phyloP scores from a whole-genome alignment of 2,329 filamentous ascomycete genomes.

The Aspergillus texensis region DNA sequence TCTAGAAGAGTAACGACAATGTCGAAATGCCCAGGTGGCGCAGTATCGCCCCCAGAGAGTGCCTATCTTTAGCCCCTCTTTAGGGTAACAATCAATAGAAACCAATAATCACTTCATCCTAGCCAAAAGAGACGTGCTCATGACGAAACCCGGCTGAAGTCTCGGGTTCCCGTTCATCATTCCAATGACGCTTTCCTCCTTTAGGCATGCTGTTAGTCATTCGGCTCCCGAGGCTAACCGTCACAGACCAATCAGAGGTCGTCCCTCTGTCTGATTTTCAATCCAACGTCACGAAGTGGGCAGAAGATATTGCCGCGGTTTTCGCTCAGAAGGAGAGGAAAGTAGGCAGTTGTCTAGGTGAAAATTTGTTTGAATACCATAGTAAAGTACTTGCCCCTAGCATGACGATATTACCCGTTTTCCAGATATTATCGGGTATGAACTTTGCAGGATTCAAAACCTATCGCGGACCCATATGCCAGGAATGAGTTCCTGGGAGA shows the following conservation, averaged over 20 bases:
- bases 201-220: constrained; percentile 20
- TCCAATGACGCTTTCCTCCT: constrained; percentile 8
- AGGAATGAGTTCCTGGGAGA: neutral
- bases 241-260: constrained; percentile 29
- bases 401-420: neutral
- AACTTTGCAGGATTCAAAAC: neutral
- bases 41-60: neutral
- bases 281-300: constrained; percentile 28
- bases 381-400: neutral
- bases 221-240: constrained; percentile 20
- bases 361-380: neutral
- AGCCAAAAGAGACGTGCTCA: constrained; percentile 11
- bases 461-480: neutral
- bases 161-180: constrained; percentile 15
- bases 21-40: neutral
- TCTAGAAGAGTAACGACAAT: neutral
- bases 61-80: neutral
- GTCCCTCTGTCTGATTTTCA: constrained; percentile 17
- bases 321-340: constrained; percentile 15
- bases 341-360: neutral
- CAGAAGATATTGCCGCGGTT: constrained; percentile 38
- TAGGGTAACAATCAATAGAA: neutral
- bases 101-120: constrained; percentile 1
- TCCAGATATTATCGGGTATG: neutral
- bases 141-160: constrained; percentile 23